A percentile compares a stretch with the other conserved stretches of the same genome.
Evolutionary conservation across 2,329 filamentous ascomycete genomes (phyloP).

Genomic region (Cladosporium austrohemisphaericum): DNA sequence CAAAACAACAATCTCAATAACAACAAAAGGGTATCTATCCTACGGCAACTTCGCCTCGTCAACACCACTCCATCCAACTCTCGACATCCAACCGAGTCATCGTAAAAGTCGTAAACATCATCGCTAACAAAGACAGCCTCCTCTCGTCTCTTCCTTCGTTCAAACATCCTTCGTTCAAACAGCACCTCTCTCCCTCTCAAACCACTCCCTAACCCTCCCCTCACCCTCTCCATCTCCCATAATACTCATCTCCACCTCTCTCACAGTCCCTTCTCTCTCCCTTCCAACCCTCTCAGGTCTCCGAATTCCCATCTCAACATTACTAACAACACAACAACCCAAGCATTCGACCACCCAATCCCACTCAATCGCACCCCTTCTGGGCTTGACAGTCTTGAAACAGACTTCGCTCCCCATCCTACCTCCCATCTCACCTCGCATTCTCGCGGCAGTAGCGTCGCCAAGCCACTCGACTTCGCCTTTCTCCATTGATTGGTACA

Average conservation of each 20-base stretch:
- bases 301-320: constrained; percentile 17
- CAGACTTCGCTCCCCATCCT: neutral
- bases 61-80: too few relatives aligned
- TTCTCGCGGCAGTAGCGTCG: constrained; percentile 22
- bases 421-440: constrained; percentile 22
- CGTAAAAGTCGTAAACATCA: too few relatives aligned
- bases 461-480: constrained; percentile 32
- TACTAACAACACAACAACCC: constrained; percentile 18
- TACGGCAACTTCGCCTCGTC: too few relatives aligned
- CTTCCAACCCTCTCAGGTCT: neutral
- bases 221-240: constrained; percentile 12
- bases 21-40: too few relatives aligned
- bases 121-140: too few relatives aligned
- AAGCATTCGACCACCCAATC: constrained; percentile 20
- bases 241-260: constrained; percentile 11
- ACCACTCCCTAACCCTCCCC: constrained; percentile 11
- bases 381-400: constrained; percentile 13
- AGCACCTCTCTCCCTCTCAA: constrained; percentile 11
- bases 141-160: too few relatives aligned
- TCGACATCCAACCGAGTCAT: too few relatives aligned
- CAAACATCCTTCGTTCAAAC: too few relatives aligned
- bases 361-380: constrained; percentile 16
- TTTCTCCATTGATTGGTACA: constrained; percentile 23
- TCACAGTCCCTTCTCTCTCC: neutral
- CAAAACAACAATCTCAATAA: too few relatives aligned